Evolutionary conservation across 139 green algal species (phyloP), one percentile per base, ranked within the genome.

Genomic region (Medakamo hakoo): DNA sequence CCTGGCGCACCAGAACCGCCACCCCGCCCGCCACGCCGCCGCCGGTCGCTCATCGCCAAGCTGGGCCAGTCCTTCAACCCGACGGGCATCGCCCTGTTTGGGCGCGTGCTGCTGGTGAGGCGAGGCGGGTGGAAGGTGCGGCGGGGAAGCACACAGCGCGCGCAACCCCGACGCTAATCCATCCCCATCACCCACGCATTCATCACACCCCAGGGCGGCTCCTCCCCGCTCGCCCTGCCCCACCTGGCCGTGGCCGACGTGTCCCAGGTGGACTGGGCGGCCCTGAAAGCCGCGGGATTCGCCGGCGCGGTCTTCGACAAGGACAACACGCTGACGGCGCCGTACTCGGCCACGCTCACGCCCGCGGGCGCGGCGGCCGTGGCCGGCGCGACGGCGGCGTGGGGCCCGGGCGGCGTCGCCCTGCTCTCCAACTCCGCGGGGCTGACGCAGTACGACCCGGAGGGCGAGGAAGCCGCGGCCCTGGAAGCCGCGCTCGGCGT

Each of bases 351-450:
- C 4, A 56, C 73, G 25, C 63, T 88, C 16, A 57, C 77, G 24
- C 68, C 77, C 21, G 23, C 63, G 76, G 66, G 27, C n/a, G 23
- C 3, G 21, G 27, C 19, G 14, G 67, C 75, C 0, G 70, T 95
- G 65, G 60, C 66, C 23, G 30, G 62, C 4, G 92, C 82, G 69
- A 66, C 69, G 24, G 18, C 25, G 1, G 74, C 63, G 0, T 95
- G 95, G 70, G 76, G 74, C 3, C 23, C 40, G 4, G 76, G 62
- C 25, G 70, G 71, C 0, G 57, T 94, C 20, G 87, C 78, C 55
- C 63, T 97, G 62, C 87, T 89, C 73, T 91, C 80, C 75, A 97
- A 97, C 73, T 95, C 87, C 56, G 90, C 90, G 4, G 90, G 90
- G 1, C 75, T 96, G 52, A 5, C 74, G 60, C 83, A 96, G 75